Evolutionary conservation across 2,329 filamentous ascomycete species (phyloP).

Genomic region (Macrophomina tecta): DNA sequence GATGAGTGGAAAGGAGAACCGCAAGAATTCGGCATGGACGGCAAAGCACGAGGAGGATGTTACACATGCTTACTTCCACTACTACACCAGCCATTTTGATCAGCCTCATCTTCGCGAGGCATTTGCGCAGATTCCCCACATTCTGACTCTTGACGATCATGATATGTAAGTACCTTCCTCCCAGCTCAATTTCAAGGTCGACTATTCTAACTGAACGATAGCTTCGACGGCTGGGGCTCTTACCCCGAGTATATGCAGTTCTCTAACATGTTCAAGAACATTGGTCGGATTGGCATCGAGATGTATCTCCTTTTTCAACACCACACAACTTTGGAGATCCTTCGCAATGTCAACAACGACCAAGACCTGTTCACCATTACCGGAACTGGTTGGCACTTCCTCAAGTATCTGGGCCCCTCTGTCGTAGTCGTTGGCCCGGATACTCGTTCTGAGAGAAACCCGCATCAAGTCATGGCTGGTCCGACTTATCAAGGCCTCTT

Average conservation of each 20-base stretch:
- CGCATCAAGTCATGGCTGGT: conserved; percentile 90
- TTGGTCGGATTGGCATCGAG: conserved; percentile 90
- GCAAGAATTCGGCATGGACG: conserved; percentile 90
- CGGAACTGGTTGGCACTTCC: conserved; percentile 97
- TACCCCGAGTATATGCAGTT: conserved; percentile 99
- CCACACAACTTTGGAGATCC: conserved; percentile 91
- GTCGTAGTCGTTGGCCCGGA: conserved; percentile 90
- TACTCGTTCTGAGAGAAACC: conserved; percentile 88
- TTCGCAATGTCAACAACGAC: conserved; percentile 87
- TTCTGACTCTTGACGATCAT: conserved; percentile 93
- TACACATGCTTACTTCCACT: conserved; percentile 96
- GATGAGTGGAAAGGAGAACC: conserved; percentile 89
- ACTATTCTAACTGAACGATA: conserved; percentile 55
- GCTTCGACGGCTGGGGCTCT: conserved; percentile 92
- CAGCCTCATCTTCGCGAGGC: conserved; percentile 93
- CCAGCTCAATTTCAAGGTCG: conserved; percentile 21
- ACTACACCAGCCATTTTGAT: conserved; percentile 98
- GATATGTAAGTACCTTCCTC: conserved; percentile 65
- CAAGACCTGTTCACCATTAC: conserved; percentile 95
- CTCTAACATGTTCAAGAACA: conserved; percentile 97
- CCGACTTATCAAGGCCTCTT: conserved; percentile 98
- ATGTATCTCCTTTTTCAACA: conserved; percentile 99
- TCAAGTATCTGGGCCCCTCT: conserved; percentile 92
- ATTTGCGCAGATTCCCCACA: conserved; percentile 95
- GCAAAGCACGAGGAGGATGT: conserved; percentile 95